Base-by-base conservation (phyloP, 371 early-diverging fungal species). In the Actinomucor elegans region DNA sequence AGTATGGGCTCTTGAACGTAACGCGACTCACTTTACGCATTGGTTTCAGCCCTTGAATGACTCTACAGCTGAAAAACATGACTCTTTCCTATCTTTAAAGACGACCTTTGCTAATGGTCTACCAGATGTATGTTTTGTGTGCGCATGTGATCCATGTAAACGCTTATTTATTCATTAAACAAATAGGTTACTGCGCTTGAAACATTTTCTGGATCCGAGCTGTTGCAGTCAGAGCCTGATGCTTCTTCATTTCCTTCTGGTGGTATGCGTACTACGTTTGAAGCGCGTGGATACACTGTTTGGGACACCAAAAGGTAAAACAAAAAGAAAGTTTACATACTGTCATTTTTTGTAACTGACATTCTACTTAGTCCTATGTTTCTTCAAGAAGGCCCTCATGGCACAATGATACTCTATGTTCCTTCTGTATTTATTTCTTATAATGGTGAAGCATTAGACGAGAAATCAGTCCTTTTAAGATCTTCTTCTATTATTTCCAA, bases 1-100 rank as follows among this genome's bases (percentile, higher is more conserved):
- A 41, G 88, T 94, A 48, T 98, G 98, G 98, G 93, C 97, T 59
- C 90, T 92, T 91, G 92, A 95, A 65, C 85, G 88, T 50, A 89
- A 88, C 32, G 95, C 96, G 29, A 94, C 94, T 45, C 97, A 98
- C 82, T 98, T 94, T 71, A 96, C 96, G 31, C 99, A 98, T 77
- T 97, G 96, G 96, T 98, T 98, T 90, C 99, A 98, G 80, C 99
- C 97, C 56, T 92, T 94, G 85, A 98, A 95, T 15, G 97, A 91
- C 51, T 83, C 94, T 37, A 98, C 97, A 44, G 99, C 99, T 57
- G 97, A 96, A 81, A 98, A 98, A 86, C 99, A 98, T 78, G 97
- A 98, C 81, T 87, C 92, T 42, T 98, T 98, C 87, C 77, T 97
- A 68, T 85, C 90, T 20, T 75, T 98, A 40, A 90, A 91, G 68